phyloP scores from a whole-genome alignment of 768 basidiomycete genomes.

The Hygrocybe coccinea region DNA sequence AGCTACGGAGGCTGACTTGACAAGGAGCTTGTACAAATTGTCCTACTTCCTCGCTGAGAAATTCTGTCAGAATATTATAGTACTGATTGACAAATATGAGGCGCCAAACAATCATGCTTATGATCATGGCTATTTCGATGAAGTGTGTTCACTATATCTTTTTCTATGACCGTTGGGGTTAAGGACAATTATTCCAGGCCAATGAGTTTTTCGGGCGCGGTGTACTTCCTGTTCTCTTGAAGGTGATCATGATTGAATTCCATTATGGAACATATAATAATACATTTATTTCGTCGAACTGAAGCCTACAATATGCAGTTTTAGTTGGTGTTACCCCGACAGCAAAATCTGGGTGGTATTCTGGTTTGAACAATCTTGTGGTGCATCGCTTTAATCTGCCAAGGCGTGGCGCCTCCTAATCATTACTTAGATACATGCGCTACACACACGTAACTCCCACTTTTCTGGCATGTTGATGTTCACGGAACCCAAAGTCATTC shows the following conservation, averaged over 20 bases:
- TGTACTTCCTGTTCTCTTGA: constrained; percentile 14
- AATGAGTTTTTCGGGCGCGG: constrained; percentile 14
- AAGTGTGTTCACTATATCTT: constrained; percentile 11
- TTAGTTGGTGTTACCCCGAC: constrained; percentile 11
- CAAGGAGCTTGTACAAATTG: constrained; percentile 9
- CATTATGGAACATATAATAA: constrained; percentile 8
- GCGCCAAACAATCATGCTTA: constrained; percentile 14
- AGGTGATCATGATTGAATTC: constrained; percentile 13
- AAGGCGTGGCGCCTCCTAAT: constrained; percentile 9
- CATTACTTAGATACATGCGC: constrained; percentile 11
- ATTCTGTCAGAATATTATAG: constrained; percentile 8
- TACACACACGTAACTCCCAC: constrained; percentile 9
- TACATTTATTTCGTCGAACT: constrained; percentile 6
- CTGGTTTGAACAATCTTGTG: constrained; percentile 12
- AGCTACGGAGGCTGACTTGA: constrained; percentile 9
- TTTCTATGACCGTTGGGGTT: constrained; percentile 9
- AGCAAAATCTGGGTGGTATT: constrained; percentile 16
- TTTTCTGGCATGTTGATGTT: constrained; percentile 15
- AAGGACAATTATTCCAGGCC: constrained; percentile 13
- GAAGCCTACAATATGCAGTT: constrained; percentile 9
- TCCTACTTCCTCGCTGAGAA: constrained; percentile 9
- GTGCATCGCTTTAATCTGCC: constrained; percentile 12
- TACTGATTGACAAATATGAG: constrained; percentile 12
- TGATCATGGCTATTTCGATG: constrained; percentile 14
- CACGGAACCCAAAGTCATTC: constrained; percentile 11